Base-by-base conservation (phyloP, 2,329 filamentous ascomycete species). In the Onygenales sp. region DNA sequence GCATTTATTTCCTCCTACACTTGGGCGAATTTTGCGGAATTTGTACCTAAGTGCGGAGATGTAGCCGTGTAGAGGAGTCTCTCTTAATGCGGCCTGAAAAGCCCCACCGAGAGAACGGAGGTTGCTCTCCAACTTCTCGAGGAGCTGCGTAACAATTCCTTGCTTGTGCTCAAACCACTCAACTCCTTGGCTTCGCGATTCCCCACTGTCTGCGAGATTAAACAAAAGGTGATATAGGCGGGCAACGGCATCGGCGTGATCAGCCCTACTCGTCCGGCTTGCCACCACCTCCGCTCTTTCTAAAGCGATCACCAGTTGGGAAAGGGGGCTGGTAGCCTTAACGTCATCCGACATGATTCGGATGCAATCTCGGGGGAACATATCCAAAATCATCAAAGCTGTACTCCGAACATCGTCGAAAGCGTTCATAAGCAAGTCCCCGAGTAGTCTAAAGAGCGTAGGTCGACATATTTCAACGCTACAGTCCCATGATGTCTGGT, bases 161-260 rank as follows among this genome's bases (percentile, higher is more conserved):
- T 79, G 52, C 51, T 71, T 73, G 0, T 63, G 69, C 42, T 59
- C 51, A 64, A 64, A 69, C 66, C 67, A 71, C 1, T 49, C 40
- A 34, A 7, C 40, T 48, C 48, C 43, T 13, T 17, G 36, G 27
- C 50, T 47, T n/a, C 53, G 32, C 1, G 59, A 51, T 63, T 59
- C 53, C n/a, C 70, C 65, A 1, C 67, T 67, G 14, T 64, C 63
- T 11, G 79, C 73, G 65, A 83, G 81, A 42, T 74, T 74, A 63
- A 84, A 88, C 3, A 89, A 67, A 13, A 95, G 72, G 42, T 87
- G 83, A 56, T 85, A 86, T 2, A 85, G 77, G 51, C 88, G 83
- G 36, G 91, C 92, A 47, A 93, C 84, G 8, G 92, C 92, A 69
- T 98, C 92, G 1, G 91, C 90, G 66, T 95, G 88, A 65, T 97